These are phyloP conservation scores for Saxophila tyrrhenica DNA, from an alignment of 495 filamentous ascomycete species.

Conservation along the genomic window DNA sequence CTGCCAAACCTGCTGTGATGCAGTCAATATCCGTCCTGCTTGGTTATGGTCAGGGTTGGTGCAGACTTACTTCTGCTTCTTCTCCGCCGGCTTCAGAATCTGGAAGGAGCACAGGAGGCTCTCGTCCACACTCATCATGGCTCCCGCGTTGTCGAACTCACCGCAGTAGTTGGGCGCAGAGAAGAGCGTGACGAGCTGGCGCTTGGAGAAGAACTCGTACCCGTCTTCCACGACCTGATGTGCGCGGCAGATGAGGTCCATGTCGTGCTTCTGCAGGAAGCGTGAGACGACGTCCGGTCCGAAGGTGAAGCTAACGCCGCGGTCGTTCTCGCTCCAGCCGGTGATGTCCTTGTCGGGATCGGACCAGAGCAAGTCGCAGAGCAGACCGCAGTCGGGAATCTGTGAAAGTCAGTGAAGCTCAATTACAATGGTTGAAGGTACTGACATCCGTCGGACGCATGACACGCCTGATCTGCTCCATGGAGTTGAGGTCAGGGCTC, in stretches of 20 bases:
- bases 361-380: slow-evolving; percentile 97
- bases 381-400: slow-evolving; percentile 96
- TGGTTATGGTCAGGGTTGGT: slow-evolving; percentile 40
- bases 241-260: slow-evolving; percentile 97
- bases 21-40: slow-evolving; percentile 55
- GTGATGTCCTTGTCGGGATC: slow-evolving; percentile 99
- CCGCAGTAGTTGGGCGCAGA: slow-evolving; percentile 98
- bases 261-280: slow-evolving; percentile 98
- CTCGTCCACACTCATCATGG: slow-evolving; percentile 99
- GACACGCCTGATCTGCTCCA: slow-evolving; percentile 98
- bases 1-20: slow-evolving; percentile 92
- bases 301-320: slow-evolving; percentile 97
- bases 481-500: slow-evolving; percentile 95
- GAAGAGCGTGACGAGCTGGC: slow-evolving; percentile 94
- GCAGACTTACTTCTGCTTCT: slow-evolving; percentile 99
- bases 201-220: slow-evolving; percentile 99
- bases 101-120: slow-evolving; percentile 98
- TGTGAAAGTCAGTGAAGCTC: slow-evolving; percentile 33
- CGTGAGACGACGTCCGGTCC: slow-evolving; percentile 97
- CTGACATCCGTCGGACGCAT: slow-evolving; percentile 98
- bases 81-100: slow-evolving; percentile 99
- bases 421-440: slow-evolving; percentile 1
- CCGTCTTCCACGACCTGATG: slow-evolving; percentile 99
- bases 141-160: slow-evolving; percentile 98
- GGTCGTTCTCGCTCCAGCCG: slow-evolving; percentile 99